Base-by-base conservation (phyloP, 2,329 filamentous ascomycete genomes). In the Dactylonectria estremocensis region DNA sequence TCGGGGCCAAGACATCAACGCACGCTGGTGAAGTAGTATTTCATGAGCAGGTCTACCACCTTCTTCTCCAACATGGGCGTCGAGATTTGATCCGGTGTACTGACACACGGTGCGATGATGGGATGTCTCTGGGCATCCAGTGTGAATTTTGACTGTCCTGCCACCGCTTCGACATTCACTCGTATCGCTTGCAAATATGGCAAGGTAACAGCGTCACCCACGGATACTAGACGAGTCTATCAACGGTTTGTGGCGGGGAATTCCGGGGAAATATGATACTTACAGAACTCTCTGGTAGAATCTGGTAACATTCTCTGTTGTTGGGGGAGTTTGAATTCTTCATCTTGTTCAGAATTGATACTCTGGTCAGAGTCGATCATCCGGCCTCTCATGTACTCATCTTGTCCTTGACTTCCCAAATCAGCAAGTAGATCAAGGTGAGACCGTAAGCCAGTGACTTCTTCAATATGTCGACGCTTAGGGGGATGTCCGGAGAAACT, bases 131-230 rank as follows among this genome's bases (percentile, higher is more conserved):
- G 82, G 16, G 87, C 86, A 71, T 90, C 89, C 57, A 81, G 76
- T 1, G 89, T 91, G 71, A 92, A 92, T 0, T 83, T 78, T 3
- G 88, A 91, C 0, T 80, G 75, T 1, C 89, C 89, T 18, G 82
- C 83, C 33, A 84, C 83, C 9, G 80, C 86, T 69, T 88, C 86
- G 5, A 91, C 88, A 70, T 91, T 86, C 79, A 88, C 87, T 10
- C 89, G 87, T 18, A 91, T 85, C 50, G 89, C 80, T 63, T 91
- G 87, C 3, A 91, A 80, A 71, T 88, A 91, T 0, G 89, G 89
- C 6, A 91, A 80, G 0, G 88, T 88, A 1, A 89, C 88, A 2
- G 90, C 89, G 69, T 91, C 88, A n/a, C 90, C 89, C 67, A 91
- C 83, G 68, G 90, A 91, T 24, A 89, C 87, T 88, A 5, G 35